Conservation (phyloP, 2,329 filamentous ascomycete species). For the Tolypocladium tundrense region DNA sequence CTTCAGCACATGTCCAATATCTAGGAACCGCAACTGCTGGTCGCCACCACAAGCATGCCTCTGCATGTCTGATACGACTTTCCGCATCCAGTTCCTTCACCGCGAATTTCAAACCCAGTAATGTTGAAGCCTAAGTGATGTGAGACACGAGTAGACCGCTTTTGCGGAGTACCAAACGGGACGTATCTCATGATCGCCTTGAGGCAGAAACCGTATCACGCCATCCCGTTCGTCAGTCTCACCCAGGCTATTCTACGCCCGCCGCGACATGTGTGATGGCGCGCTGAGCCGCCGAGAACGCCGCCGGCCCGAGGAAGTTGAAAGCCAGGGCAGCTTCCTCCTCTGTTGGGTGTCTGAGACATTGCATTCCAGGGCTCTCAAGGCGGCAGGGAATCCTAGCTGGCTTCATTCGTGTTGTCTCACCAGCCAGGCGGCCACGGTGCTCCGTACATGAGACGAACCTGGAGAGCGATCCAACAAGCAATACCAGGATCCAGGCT, state of each 20-base stretch:
- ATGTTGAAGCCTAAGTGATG: neutral
- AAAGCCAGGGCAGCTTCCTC: neutral
- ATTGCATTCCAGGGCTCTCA: neutral
- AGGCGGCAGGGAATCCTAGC: neutral
- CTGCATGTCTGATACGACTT: neutral
- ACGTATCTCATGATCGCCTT: neutral
- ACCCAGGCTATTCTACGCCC: neutral
- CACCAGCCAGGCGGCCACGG: neutral
- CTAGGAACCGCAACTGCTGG: too few relatives aligned
- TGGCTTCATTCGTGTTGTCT: neutral
- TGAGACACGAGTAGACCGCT: neutral
- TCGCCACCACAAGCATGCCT: neutral
- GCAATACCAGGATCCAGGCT: neutral
- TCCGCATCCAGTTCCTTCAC: neutral
- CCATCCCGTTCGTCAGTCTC: neutral
- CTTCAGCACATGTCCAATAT: neutral
- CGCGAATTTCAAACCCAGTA: neutral
- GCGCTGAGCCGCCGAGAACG: conserved; percentile 1
- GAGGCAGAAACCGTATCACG: neutral
- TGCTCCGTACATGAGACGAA: neutral
- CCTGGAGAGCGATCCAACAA: neutral
- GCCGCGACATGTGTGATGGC: neutral
- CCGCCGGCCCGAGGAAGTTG: neutral
- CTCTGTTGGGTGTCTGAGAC: neutral
- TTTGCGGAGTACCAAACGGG: too few relatives aligned